Conservation (phyloP, 495 filamentous ascomycete genomes). For the Trichocladium uniseriatum region DNA sequence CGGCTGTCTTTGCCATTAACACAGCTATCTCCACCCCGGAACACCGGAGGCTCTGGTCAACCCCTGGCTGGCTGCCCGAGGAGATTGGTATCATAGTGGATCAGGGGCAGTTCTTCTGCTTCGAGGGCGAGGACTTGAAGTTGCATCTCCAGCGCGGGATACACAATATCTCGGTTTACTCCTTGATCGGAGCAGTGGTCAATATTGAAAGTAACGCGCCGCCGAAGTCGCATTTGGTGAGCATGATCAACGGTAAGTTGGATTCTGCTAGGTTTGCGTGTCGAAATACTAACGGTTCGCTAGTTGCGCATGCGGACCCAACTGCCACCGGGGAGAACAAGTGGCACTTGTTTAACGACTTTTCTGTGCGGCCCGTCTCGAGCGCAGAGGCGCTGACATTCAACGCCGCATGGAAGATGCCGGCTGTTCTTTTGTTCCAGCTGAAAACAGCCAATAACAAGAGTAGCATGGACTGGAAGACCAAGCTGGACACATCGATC, state of each 20-base stretch:
- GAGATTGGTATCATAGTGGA: conserved; percentile 84
- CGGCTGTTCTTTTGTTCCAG: conserved; percentile 79
- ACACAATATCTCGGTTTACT: conserved; percentile 72
- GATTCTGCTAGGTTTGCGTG: neutral
- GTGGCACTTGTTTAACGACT: conserved; percentile 98
- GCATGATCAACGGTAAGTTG: conserved; percentile 66
- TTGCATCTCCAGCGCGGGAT: conserved; percentile 52
- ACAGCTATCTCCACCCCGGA: conserved; percentile 62
- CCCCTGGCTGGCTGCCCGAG: conserved; percentile 81
- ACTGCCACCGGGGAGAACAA: conserved; percentile 45
- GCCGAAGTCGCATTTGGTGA: conserved; percentile 84
- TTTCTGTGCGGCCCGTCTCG: conserved; percentile 72
- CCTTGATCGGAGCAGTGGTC: conserved; percentile 80
- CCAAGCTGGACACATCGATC: conserved; percentile 66
- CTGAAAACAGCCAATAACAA: conserved; percentile 60
- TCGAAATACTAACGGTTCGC: conserved; percentile 14
- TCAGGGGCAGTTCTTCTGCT: conserved; percentile 75
- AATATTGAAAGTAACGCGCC: conserved; percentile 77
- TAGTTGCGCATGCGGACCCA: conserved; percentile 58
- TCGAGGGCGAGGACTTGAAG: conserved; percentile 76
- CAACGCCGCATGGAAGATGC: conserved; percentile 81
- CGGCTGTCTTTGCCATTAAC: conserved; percentile 77
- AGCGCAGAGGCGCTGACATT: conserved; percentile 78
- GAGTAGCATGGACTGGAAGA: conserved; percentile 80
- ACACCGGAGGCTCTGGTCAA: conserved; percentile 71